phyloP scores from a whole-genome alignment of 805 yeast species.

The Yamadazyma kitorensis region DNA sequence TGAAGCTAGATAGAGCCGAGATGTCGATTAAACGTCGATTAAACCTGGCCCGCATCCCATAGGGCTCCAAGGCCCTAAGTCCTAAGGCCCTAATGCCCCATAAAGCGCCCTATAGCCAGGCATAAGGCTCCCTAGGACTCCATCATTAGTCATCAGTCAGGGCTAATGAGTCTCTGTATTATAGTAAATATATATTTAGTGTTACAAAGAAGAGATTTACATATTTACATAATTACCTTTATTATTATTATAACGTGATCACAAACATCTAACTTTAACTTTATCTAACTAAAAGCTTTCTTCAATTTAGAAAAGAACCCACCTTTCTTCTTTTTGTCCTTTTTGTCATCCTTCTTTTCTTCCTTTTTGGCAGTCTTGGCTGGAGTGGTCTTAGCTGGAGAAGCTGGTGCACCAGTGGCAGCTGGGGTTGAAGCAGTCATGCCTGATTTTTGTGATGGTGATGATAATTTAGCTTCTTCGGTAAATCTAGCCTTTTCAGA shows the following conservation, averaged over 20 bases:
- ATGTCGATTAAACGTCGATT: too few species aligned
- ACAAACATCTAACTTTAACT: neutral
- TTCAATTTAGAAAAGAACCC: constrained; percentile 38
- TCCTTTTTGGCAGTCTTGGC: constrained; percentile 6
- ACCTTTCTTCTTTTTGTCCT: constrained; percentile 38
- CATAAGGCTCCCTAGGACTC: too few species aligned
- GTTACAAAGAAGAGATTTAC: constrained; percentile 8
- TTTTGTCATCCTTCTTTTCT: constrained; percentile 14
- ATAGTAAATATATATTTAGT: constrained; percentile 14
- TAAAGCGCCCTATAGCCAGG: too few species aligned
- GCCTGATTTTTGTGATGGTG: constrained; percentile 9
- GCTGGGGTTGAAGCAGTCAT: constrained; percentile 11
- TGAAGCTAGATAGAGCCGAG: constrained; percentile 38
- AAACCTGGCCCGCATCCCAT: too few species aligned
- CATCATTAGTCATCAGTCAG: too few species aligned
- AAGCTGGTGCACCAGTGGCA: constrained; percentile 6
- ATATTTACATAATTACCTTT: constrained; percentile 16
- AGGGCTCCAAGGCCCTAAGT: too few species aligned
- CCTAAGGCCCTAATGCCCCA: too few species aligned
- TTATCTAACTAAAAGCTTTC: constrained; percentile 25
- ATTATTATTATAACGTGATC: too few species aligned
- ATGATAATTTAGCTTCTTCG: constrained; percentile 26
- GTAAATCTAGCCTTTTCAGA: constrained; percentile 36
- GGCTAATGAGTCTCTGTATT: too few species aligned
- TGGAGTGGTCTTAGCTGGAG: constrained; percentile 1